Percentiles rank a stretch among this genome's conserved stretches.
These are phyloP conservation scores for Cylindrodendrum hubeiense DNA, from an alignment of 2,329 filamentous ascomycete species.

Conservation along the genomic window DNA sequence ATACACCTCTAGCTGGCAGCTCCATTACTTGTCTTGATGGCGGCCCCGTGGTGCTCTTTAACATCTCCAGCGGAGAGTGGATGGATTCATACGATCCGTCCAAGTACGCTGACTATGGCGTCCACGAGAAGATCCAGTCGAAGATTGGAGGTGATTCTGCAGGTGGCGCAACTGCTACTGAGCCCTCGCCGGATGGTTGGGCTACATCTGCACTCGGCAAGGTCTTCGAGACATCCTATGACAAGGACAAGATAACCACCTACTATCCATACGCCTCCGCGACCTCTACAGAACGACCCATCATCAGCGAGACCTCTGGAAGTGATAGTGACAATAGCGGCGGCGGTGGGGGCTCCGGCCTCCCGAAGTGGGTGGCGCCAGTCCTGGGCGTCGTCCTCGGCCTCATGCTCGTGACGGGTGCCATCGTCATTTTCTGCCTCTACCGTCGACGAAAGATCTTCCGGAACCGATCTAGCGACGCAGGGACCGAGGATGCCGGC, in stretches of 20 bases:
- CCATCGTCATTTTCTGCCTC: constrained; percentile 64
- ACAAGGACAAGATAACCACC: constrained; percentile 65
- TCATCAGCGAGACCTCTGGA: constrained; percentile 13
- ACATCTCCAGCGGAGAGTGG: constrained; percentile 78
- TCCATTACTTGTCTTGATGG: constrained; percentile 60
- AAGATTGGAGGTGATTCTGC: constrained; percentile 75
- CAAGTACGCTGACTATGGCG: constrained; percentile 73
- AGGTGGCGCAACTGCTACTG: constrained; percentile 78
- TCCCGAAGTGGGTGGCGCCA: constrained; percentile 70
- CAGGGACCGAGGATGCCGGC: constrained; percentile 60
- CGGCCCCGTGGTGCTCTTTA: constrained; percentile 75
- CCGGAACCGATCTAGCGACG: constrained; percentile 51
- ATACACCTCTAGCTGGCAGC: constrained; percentile 50
- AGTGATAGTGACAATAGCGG: constrained; percentile 37
- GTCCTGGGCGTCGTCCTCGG: constrained; percentile 73
- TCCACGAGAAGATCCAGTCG: constrained; percentile 72
- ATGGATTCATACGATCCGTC: constrained; percentile 76
- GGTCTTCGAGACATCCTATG: constrained; percentile 69
- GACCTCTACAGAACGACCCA: constrained; percentile 33
- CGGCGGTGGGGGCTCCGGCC: constrained; percentile 51
- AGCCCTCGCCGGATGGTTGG: constrained; percentile 72
- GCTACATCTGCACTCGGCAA: constrained; percentile 58
- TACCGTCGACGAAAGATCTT: constrained; percentile 63
- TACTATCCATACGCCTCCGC: constrained; percentile 71
- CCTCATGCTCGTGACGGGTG: constrained; percentile 65